Percentiles rank a stretch among this genome's conserved stretches.
phyloP scores from a whole-genome alignment of 2,329 filamentous ascomycete species.

The Stylonectria norvegica region DNA sequence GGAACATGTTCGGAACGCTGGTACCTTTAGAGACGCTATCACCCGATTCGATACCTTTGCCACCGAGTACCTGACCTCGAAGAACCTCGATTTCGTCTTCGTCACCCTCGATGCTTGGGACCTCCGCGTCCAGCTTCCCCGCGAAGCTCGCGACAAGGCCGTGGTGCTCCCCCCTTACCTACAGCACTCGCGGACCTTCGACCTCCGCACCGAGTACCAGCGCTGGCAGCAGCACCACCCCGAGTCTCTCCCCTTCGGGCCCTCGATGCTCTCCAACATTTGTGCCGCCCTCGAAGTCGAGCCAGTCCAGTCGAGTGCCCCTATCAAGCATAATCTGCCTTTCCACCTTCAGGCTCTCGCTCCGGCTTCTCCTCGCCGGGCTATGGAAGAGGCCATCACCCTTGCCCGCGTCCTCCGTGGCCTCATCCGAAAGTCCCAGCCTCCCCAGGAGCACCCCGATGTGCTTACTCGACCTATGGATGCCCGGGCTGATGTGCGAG shows the following conservation, averaged over 20 bases:
- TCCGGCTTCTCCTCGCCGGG: slow-evolving; percentile 88
- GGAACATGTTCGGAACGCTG: slow-evolving; percentile 97
- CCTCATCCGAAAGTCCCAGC: slow-evolving; percentile 93
- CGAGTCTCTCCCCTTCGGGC: slow-evolving; percentile 93
- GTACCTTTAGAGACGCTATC: slow-evolving; percentile 95
- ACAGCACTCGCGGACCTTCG: slow-evolving; percentile 96
- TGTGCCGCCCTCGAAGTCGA: slow-evolving; percentile 98
- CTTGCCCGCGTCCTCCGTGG: slow-evolving; percentile 88
- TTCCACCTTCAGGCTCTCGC: slow-evolving; percentile 97
- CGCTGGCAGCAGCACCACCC: slow-evolving; percentile 98
- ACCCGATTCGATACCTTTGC: slow-evolving; percentile 92
- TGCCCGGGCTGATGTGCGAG: slow-evolving; percentile 90
- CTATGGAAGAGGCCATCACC: slow-evolving; percentile 96
- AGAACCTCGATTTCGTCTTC: slow-evolving; percentile 96
- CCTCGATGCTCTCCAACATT: slow-evolving; percentile 93
- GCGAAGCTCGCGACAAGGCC: slow-evolving; percentile 96
- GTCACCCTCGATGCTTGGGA: slow-evolving; percentile 99
- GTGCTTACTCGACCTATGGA: slow-evolving; percentile 95
- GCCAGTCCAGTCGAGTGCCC: slow-evolving; percentile 93
- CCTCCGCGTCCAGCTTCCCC: slow-evolving; percentile 92
- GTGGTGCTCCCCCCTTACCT: slow-evolving; percentile 95
- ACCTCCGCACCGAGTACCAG: slow-evolving; percentile 95
- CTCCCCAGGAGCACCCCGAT: slow-evolving; percentile 87
- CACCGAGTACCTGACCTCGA: slow-evolving; percentile 82
- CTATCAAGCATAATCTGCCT: slow-evolving; percentile 97